Base-by-base conservation (phyloP, 495 filamentous ascomycete genomes). In the Aspergillus ellipticus region DNA sequence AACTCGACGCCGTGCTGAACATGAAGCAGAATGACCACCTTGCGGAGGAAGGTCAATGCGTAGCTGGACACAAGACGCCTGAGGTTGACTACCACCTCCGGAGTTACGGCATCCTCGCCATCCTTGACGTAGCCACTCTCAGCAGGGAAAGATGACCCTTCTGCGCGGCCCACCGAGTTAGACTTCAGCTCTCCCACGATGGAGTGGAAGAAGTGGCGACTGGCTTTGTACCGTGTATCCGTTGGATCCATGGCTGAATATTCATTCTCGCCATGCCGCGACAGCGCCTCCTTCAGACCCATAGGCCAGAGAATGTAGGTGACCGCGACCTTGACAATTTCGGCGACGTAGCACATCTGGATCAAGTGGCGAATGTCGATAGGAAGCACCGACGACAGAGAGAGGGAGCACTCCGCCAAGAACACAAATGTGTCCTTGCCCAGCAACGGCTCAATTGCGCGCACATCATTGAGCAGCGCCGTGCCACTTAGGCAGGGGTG, bases 1-100 rank as follows among this genome's bases (percentile, higher is more conserved):
- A 97, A 94, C 35, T 96, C 87, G 37, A 96, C 82, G 13, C 93
- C 92, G 66, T 88, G 90, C 52, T 89, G 88, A 45, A 95, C 89
- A 64, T 96, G 85, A 52, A 97, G 79, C 17, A 97, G 82, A 29
- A 97, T 82, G 15, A 82, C 81, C 9, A 81, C 79, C 74, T 97
- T 99, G 54, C 94, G 88, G 11, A 97, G 75, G 75, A 97, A 97
- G 0, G 86, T 77, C n/a, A 95, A 75, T 15, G 90, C 89, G 62
- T 97, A 99, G 64, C 85, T 91, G 28, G 82, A 82, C 52, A 92
- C 61, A 10, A 87, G 68, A 21, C 73, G 74, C 20, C 78, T 73
- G 22, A 87, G 64, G 9, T 77, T 68, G 54, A 74, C 66, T 19
- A 82, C 64, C 9, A 78, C 57, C 0, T 53, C 60, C 1, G 73